These are phyloP conservation scores for Rubroshorea leprosula DNA, from an alignment of 345 rosid genomes.

Conservation along the genomic window DNA sequence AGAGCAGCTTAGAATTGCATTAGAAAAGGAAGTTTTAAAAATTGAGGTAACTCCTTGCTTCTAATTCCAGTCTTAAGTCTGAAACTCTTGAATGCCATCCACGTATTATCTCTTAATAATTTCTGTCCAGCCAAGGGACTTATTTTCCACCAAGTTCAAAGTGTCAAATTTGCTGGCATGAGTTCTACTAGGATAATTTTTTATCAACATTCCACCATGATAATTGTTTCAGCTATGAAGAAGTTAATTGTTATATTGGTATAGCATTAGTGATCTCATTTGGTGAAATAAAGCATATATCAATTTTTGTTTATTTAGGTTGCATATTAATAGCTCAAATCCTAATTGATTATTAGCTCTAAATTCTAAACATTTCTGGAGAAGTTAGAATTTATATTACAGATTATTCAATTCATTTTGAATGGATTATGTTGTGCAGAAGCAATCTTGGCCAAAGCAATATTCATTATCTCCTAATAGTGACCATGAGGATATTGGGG, in stretches of 20 bases:
- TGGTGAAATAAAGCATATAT: background rate
- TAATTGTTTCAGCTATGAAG: too few species aligned
- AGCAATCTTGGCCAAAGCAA: slow-evolving; percentile 46
- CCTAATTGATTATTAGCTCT: too few species aligned
- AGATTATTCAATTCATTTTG: slow-evolving; percentile 4
- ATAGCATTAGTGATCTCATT: background rate
- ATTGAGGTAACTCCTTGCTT: slow-evolving; percentile 53
- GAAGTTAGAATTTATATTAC: too few species aligned
- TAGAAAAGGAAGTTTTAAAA: slow-evolving; percentile 68
- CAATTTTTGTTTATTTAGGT: too few species aligned
- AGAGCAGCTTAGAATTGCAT: slow-evolving; percentile 54
- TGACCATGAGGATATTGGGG: slow-evolving; percentile 33
- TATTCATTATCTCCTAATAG: slow-evolving; percentile 42
- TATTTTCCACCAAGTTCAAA: too few species aligned
- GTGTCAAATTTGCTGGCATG: too few species aligned
- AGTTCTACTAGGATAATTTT: too few species aligned
- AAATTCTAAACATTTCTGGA: background rate
- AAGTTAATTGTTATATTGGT: background rate
- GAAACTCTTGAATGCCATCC: too few species aligned
- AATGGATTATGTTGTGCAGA: slow-evolving; percentile 31
- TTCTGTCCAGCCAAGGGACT: too few species aligned
- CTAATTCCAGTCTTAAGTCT: slow-evolving; percentile 2
- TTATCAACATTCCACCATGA: too few species aligned
- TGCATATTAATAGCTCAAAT: background rate
- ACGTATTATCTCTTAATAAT: too few species aligned